Conservation (phyloP, 2,329 filamentous ascomycete species). For the Tolypocladium tundrense region DNA sequence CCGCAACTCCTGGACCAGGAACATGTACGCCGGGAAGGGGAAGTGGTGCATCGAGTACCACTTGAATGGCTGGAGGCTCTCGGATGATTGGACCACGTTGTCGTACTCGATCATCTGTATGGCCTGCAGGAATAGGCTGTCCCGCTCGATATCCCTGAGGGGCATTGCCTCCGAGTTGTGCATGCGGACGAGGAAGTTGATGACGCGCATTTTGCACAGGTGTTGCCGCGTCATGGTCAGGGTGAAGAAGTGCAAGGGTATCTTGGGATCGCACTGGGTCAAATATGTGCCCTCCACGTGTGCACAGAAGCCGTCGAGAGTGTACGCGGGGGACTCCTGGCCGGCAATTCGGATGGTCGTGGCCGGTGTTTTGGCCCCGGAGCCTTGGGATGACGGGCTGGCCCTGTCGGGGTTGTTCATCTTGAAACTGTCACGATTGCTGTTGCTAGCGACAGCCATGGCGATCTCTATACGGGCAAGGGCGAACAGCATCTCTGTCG, state of each 20-base stretch:
- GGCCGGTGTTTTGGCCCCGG: slow-evolving; percentile 13
- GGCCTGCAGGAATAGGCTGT: slow-evolving; percentile 42
- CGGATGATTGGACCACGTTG: slow-evolving; percentile 41
- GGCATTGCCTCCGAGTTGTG: slow-evolving; percentile 27
- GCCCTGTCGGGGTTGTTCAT: slow-evolving; percentile 16
- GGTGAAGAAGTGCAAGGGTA: slow-evolving; percentile 50
- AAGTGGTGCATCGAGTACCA: slow-evolving; percentile 53
- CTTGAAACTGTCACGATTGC: slow-evolving; percentile 25
- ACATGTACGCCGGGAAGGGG: slow-evolving; percentile 52
- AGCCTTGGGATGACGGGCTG: slow-evolving; percentile 9
- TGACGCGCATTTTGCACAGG: slow-evolving; percentile 46
- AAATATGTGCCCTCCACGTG: slow-evolving; percentile 49
- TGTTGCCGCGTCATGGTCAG: slow-evolving; percentile 45
- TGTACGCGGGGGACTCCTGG: slow-evolving; percentile 36
- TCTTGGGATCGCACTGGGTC: slow-evolving; percentile 44
- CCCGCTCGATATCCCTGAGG: slow-evolving; percentile 36
- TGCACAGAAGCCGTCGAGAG: slow-evolving; percentile 41
- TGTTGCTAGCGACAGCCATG: slow-evolving; percentile 40
- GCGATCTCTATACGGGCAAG: slow-evolving; percentile 47
- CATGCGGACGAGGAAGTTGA: slow-evolving; percentile 41
- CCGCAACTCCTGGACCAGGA: slow-evolving; percentile 45
- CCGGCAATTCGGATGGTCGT: slow-evolving; percentile 36
- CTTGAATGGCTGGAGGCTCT: slow-evolving; percentile 39
- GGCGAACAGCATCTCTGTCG: slow-evolving; percentile 51
- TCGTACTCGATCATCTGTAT: slow-evolving; percentile 51